Evolutionary conservation across 768 basidiomycete genomes (phyloP), one percentile per base, ranked within the genome.

Genomic region (Phylloporus rhodoxanthus): DNA sequence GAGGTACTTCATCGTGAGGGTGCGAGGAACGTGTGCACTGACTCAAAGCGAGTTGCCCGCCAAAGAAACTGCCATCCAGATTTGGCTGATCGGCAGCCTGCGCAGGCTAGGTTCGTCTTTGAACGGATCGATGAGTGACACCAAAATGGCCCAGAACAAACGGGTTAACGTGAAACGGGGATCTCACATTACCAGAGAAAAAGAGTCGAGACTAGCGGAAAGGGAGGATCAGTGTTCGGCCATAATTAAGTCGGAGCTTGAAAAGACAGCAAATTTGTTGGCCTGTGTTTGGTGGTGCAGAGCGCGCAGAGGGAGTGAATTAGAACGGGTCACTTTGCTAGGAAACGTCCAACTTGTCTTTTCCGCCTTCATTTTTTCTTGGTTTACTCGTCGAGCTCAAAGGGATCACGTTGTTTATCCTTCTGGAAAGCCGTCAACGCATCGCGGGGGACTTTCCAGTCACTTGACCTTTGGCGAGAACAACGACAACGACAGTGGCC

Each of bases 211-310:
- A 33, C 2, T 4, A 17, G 17, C 17, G 34, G 34, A 6, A 15
- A 33, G 33, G 5, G 20, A 13, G 17, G 20, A 38, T 39, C 49
- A 30, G 43, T 9, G 19, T 25, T 39, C 46, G 36, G 49, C 5
- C 34, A 21, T 5, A 33, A 47, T 55, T 61, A 17, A 41, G 8
- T 56, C 61, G 61, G 61, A 64, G 54, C 7, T 51, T 48, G 9
- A 57, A 62, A 33, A 5, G 20, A 10, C 56, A 53, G 60, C 37
- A 53, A 33, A 43, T 59, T 65, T 63, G 60, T 63, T 63, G 61
- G 54, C 36, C n/a, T 21, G 47, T 63, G 54, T 63, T 63, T 63
- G 63, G 54, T 17, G 52, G 56, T 19, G 13, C 41, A 49, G 51
- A 52, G 58, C 8, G 61, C 52, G 48, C 47, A 55, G 48, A 46